Evolutionary conservation across 75 land plant species (phyloP).

Genomic region (Picea sitchensis): DNA sequence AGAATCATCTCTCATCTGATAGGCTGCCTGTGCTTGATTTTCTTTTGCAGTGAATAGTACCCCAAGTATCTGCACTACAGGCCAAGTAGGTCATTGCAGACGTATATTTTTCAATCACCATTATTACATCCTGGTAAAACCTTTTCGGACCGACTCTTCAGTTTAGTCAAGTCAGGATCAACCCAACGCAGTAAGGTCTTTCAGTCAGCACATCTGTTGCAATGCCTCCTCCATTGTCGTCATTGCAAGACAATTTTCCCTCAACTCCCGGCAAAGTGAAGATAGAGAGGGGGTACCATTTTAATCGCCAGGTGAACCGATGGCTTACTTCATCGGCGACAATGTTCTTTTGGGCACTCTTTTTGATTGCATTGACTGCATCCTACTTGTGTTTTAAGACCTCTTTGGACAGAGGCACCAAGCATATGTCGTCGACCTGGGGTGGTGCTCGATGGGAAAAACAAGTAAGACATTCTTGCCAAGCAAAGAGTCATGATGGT

Average conservation of each 20-base stretch:
- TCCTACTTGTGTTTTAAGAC: conserved; percentile 50
- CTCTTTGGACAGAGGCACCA: conserved; percentile 31
- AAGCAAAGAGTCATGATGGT: conserved; percentile 18
- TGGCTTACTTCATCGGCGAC: conserved; percentile 55
- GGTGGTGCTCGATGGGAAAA: conserved; percentile 51
- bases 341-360: conserved; percentile 32
- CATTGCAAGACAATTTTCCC: conserved; percentile 28
- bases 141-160: too few relatives aligned
- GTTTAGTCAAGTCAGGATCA: too few relatives aligned
- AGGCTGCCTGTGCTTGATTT: too few relatives aligned
- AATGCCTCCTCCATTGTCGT: not conserved
- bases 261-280: conserved; percentile 79
- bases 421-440: conserved; percentile 26
- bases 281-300: conserved; percentile 37
- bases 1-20: too few relatives aligned
- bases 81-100: too few relatives aligned
- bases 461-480: conserved; percentile 40
- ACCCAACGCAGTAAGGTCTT: too few relatives aligned
- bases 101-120: too few relatives aligned
- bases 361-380: conserved; percentile 52
- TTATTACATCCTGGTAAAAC: too few relatives aligned
- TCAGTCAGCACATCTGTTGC: too few relatives aligned
- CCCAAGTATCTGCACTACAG: too few relatives aligned
- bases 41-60: too few relatives aligned
- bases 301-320: conserved; percentile 46